Evolutionary conservation across 345 rosid species (phyloP).

Genomic region (Theobroma cacao): DNA sequence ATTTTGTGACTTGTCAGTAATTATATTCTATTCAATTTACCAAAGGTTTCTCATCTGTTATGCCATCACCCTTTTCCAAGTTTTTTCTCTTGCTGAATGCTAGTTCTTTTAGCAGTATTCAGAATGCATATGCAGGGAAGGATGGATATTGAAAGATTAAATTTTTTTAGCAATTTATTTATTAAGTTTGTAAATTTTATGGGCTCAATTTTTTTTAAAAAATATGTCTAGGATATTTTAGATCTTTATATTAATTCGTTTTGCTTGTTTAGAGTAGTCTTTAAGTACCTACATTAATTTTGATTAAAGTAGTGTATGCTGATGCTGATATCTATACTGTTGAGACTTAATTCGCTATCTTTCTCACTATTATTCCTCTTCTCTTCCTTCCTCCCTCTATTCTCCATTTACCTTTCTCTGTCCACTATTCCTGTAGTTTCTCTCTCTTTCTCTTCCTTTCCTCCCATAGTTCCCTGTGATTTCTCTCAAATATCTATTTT

Average conservation of each 20-base stretch:
- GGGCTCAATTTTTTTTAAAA: not conserved
- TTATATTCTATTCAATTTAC: not conserved
- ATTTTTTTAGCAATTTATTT: no score
- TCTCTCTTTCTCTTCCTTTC: not conserved
- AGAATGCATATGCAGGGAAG: not conserved
- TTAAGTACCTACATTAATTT: not conserved
- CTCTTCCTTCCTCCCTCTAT: not conserved
- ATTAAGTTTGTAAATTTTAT: not conserved
- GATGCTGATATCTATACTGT: not conserved
- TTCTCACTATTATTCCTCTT: not conserved
- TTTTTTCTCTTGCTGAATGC: not conserved
- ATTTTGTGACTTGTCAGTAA: not conserved
- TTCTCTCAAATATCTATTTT: not conserved
- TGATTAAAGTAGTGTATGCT: not conserved
- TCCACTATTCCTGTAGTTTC: not conserved
- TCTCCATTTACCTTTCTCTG: not conserved
- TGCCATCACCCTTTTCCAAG: not conserved
- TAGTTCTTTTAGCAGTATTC: not conserved
- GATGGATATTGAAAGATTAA: not conserved
- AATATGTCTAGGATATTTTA: not conserved
- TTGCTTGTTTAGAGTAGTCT: not conserved
- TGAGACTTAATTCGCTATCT: not conserved
- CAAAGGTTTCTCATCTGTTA: not conserved
- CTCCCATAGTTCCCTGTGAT: not conserved
- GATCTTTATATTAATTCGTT: not conserved